Evolutionary conservation across 176 grass and related monocot species (phyloP).

Genomic region (Zea luxurians): DNA sequence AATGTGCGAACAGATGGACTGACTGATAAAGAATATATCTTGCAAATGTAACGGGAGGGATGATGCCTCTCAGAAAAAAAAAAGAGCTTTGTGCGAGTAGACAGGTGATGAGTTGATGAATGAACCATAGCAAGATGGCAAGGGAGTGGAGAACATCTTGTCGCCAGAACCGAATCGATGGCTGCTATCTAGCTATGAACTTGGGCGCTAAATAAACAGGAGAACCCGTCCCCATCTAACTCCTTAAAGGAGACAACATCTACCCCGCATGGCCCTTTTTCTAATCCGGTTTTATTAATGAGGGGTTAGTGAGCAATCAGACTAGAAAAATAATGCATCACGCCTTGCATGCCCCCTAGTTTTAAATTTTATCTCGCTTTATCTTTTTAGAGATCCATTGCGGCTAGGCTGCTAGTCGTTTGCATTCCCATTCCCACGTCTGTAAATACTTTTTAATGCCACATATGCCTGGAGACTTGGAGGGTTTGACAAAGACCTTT

Average conservation of each 20-base stretch:
- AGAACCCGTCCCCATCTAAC: slow-evolving; percentile 55
- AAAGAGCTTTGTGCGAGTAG: slow-evolving; percentile 17
- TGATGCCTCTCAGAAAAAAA: background rate
- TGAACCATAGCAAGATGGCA: slow-evolving; percentile 28
- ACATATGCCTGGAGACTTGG: slow-evolving; percentile 4
- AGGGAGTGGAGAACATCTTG: slow-evolving; percentile 46
- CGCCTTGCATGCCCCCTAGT: slow-evolving; percentile 41
- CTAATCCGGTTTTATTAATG: slow-evolving; percentile 31
- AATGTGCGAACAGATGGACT: slow-evolving; percentile 17
- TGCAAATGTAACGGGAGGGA: background rate
- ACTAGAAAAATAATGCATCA: slow-evolving; percentile 60
- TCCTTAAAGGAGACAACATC: slow-evolving; percentile 67
- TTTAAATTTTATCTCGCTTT: slow-evolving; percentile 22
- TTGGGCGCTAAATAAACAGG: slow-evolving; percentile 29
- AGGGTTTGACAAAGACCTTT: slow-evolving; percentile 18
- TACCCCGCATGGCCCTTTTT: slow-evolving; percentile 29
- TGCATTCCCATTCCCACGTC: slow-evolving; percentile 31
- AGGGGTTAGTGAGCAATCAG: slow-evolving; percentile 34
- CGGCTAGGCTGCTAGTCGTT: slow-evolving; percentile 14
- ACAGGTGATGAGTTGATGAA: background rate
- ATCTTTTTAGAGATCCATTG: slow-evolving; percentile 32
- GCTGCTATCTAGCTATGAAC: slow-evolving; percentile 6
- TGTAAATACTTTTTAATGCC: slow-evolving; percentile 12
- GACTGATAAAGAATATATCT: slow-evolving; percentile 19
- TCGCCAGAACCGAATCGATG: slow-evolving; percentile 18